Conservation (phyloP, 2,329 filamentous ascomycete species). For the Pseudogymnoascus sp. region DNA sequence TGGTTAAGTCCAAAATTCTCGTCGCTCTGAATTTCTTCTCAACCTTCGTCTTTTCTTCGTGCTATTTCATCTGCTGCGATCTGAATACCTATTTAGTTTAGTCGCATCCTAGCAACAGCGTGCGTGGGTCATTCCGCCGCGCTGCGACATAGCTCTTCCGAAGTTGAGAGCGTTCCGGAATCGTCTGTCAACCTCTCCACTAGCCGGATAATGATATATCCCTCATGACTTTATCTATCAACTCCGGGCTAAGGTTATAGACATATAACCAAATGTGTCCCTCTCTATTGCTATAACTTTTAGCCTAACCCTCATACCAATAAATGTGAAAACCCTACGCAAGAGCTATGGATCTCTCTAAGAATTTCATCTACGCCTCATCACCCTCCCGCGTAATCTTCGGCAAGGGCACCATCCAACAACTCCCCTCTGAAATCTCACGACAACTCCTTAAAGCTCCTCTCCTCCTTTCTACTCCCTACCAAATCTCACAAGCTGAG, state of each 20-base stretch:
- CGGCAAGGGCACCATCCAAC: constrained; percentile 44
- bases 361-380: constrained; percentile 43
- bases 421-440: constrained; percentile 34
- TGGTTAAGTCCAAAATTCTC: too few species aligned
- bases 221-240: background rate
- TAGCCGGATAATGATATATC: background rate
- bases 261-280: background rate
- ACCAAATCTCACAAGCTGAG: constrained; percentile 38
- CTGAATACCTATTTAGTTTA: too few species aligned
- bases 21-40: too few species aligned
- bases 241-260: background rate
- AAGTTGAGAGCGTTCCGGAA: background rate
- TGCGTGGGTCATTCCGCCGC: too few species aligned
- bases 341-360: constrained; percentile 15
- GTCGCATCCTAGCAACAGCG: too few species aligned
- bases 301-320: background rate
- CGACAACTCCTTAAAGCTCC: constrained; percentile 41
- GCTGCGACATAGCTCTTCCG: background rate
- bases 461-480: constrained; percentile 46
- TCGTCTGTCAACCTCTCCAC: background rate
- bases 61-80: too few species aligned
- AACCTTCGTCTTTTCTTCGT: too few species aligned
- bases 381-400: constrained; percentile 48
- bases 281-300: background rate
- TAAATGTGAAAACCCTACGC: background rate